Percentiles rank a stretch among this genome's conserved stretches.
These are phyloP conservation scores for Emergomyces africanus DNA, from an alignment of 2,329 filamentous ascomycete species.

Conservation along the genomic window DNA sequence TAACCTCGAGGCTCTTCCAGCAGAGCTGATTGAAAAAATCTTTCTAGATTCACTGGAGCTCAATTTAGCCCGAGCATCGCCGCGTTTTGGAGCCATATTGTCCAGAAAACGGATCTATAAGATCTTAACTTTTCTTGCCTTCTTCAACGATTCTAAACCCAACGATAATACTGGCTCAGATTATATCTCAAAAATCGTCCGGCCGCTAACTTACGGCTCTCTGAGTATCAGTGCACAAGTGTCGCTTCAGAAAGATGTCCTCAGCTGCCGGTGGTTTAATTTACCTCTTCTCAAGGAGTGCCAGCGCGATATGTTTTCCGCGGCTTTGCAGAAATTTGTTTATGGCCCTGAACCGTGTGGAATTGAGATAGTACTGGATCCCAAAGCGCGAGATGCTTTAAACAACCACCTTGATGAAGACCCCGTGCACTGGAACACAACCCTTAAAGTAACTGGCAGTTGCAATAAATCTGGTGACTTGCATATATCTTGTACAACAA, in stretches of 20 bases:
- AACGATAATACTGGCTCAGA: conserved; percentile 1
- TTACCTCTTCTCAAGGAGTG: conserved; percentile 20
- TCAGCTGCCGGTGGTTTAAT: conserved; percentile 30
- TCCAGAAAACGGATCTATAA: conserved; percentile 31
- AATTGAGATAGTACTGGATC: conserved; percentile 14
- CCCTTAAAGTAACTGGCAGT: not conserved
- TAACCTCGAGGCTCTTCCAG: conserved; percentile 34
- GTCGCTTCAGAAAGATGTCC: conserved; percentile 19
- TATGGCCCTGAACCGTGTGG: conserved; percentile 5
- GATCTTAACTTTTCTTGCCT: conserved; percentile 28
- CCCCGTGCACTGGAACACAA: not conserved
- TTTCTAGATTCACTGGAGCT: conserved; percentile 37
- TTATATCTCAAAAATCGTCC: conserved; percentile 20
- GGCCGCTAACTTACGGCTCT: conserved; percentile 23
- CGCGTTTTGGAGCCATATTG: conserved; percentile 25
- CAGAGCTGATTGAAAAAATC: conserved; percentile 41
- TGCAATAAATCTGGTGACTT: not conserved
- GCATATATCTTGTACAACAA: not conserved
- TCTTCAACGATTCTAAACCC: conserved; percentile 8
- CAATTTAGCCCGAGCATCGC: conserved; percentile 32
- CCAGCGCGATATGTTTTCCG: conserved; percentile 22
- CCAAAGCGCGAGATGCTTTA: conserved; percentile 7
- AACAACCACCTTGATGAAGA: not conserved
- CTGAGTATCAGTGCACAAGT: conserved; percentile 8
- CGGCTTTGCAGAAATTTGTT: conserved; percentile 25